Evolutionary conservation across 2,329 filamentous ascomycete species (phyloP), one percentile per base, ranked within the genome.

Genomic region (Pseudocercospora ulei): DNA sequence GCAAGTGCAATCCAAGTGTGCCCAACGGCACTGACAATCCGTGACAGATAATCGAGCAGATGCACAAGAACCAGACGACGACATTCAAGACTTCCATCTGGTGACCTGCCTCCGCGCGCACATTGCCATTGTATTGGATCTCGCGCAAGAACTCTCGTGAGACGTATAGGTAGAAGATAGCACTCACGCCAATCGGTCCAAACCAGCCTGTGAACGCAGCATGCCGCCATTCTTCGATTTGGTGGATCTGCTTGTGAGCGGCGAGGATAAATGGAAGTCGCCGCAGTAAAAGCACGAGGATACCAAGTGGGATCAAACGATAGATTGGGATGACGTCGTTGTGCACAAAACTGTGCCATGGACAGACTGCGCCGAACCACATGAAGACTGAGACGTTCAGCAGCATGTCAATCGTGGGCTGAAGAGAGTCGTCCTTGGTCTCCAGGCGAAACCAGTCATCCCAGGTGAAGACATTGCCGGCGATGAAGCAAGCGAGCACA

Each of bases 371-470:
- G 3, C 86, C 86, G 52, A 43, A 88, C 86, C 85, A 95, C 62
- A 93, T 75, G 59, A 95, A 95, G 24, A 95, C 73, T 11, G 78
- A 70, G 3, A 92, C 75, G 56, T 95, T 95, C 41, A 95, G 77
- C 1, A 95, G 70, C 85, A 94, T 93, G 59, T 95, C 86, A 29
- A 95, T 82, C 0, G 86, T 94, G 0, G 86, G 86, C 57, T 95
- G 86, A n/a, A 95, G 71, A 1, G 82, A 87, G 59, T 95, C 88
- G 51, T 94, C 87, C 52, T 80, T 67, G 0, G 87, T 95, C 60
- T 92, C 82, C 1, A 88, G 67, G 0, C 87, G 80, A 62, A 94
- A 95, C 85, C 84, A 92, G 62, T 93, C 85, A 57, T 93, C 86
- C 77, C 84, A 88, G 0, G 84, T 93, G 51, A 95, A 93, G 1